phyloP scores from a whole-genome alignment of 1,139 yeast species.

The Saccharomyces hybrid region DNA sequence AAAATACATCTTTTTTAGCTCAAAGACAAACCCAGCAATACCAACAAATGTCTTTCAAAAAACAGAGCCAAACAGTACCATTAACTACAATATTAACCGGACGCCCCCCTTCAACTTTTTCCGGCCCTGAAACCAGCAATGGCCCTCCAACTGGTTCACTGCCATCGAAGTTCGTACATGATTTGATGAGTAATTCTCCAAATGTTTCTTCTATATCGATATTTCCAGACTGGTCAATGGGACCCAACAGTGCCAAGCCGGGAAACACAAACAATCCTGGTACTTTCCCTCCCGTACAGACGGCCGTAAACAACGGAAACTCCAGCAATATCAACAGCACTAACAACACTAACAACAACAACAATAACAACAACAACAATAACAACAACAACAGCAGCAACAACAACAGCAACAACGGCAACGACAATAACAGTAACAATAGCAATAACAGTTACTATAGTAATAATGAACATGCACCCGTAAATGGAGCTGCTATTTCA shows the following conservation, averaged over 20 bases:
- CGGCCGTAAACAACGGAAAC: neutral
- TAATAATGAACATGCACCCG: conserved; percentile 4
- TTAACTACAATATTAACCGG: neutral
- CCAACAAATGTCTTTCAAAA: neutral
- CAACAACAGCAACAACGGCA: neutral
- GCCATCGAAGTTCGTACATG: conserved; percentile 29
- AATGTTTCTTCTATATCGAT: conserved; percentile 22
- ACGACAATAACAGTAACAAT: neutral
- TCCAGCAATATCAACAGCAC: conserved; percentile 1
- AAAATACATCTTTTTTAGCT: neutral
- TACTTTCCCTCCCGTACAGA: neutral
- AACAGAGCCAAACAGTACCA: neutral
- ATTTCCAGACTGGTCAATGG: conserved; percentile 30
- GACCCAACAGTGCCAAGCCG: conserved; percentile 7
- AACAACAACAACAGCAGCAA: neutral
- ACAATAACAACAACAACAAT: neutral
- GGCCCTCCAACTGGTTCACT: conserved; percentile 19
- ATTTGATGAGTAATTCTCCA: conserved; percentile 30
- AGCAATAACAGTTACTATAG: conserved; percentile 1
- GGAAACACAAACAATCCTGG: neutral
- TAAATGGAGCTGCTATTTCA: neutral
- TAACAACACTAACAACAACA: neutral
- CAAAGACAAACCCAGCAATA: neutral
- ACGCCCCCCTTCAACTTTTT: neutral
- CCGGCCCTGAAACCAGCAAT: neutral